Conservation (phyloP, 352 stramenopile species). For the Phytophthora citricola region DNA sequence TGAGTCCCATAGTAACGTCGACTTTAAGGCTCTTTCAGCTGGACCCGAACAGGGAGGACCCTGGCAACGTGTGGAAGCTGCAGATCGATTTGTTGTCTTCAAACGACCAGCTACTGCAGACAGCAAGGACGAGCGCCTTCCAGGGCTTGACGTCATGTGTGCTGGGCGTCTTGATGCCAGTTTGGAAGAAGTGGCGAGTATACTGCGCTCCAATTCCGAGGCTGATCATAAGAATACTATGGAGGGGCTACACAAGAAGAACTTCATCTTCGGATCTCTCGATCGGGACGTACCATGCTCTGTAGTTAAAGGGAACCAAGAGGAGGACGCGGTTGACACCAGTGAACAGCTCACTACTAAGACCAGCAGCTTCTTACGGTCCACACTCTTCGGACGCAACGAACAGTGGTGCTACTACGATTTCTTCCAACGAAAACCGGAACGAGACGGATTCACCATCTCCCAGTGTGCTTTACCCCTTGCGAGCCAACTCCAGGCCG, state of each 20-base stretch:
- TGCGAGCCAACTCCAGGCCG: constrained; percentile 14
- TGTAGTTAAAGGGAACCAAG: constrained; percentile 3
- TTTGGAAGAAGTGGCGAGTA: constrained; percentile 30
- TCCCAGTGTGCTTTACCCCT: constrained; percentile 28
- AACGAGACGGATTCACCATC: constrained; percentile 29
- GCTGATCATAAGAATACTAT: constrained; percentile 29
- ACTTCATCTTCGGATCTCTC: constrained; percentile 37
- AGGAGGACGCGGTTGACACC: not conserved
- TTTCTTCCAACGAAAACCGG: constrained; percentile 21
- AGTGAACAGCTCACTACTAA: constrained; percentile 32
- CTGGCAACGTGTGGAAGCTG: constrained; percentile 19
- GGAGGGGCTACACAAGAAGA: constrained; percentile 35
- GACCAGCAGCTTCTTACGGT: constrained; percentile 37
- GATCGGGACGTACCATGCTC: constrained; percentile 24
- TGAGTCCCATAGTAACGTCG: constrained; percentile 7
- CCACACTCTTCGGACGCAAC: constrained; percentile 31
- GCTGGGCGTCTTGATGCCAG: constrained; percentile 21
- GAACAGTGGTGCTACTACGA: constrained; percentile 44
- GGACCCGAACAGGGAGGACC: constrained; percentile 16
- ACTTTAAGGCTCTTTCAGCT: constrained; percentile 17
- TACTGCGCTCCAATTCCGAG: constrained; percentile 19
- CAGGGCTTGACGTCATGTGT: constrained; percentile 32
- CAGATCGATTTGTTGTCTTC: constrained; percentile 18
- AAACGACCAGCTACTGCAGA: constrained; percentile 4
- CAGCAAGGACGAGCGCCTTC: not conserved